These are phyloP conservation scores for Telopea speciosissima DNA, from an alignment of 177 flowering plant genomes.

Conservation along the genomic window DNA sequence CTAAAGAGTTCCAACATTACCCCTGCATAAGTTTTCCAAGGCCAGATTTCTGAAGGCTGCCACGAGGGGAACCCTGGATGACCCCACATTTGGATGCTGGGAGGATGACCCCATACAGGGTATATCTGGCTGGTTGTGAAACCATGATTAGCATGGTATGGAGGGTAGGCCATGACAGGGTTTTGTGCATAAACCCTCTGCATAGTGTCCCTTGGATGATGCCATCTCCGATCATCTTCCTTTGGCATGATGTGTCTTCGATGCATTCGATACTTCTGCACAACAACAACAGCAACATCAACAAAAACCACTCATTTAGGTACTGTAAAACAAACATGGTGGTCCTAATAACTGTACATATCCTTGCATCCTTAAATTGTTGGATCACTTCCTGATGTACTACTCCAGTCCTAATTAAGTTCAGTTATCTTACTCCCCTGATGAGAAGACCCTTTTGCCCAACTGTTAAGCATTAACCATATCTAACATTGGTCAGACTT, in stretches of 20 bases:
- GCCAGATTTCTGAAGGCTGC: slow-evolving; percentile 54
- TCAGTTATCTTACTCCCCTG: not conserved
- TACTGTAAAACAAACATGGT: not conserved
- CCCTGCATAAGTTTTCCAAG: slow-evolving; percentile 50
- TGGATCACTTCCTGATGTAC: not conserved
- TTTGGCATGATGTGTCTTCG: slow-evolving; percentile 66
- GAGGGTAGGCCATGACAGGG: slow-evolving; percentile 65
- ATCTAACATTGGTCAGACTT: not conserved
- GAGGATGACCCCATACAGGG: slow-evolving; percentile 61
- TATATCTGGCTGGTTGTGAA: slow-evolving; percentile 30
- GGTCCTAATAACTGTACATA: not conserved
- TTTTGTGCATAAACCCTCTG: slow-evolving; percentile 40
- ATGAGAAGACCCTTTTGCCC: not conserved
- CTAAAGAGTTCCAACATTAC: slow-evolving; percentile 23
- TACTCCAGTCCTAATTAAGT: not conserved
- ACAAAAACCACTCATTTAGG: not conserved
- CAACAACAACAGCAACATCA: not conserved
- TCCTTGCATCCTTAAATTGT: not conserved
- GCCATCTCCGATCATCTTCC: slow-evolving; percentile 57
- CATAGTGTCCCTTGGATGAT: slow-evolving; percentile 36
- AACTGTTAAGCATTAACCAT: not conserved
- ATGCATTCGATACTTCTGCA: slow-evolving; percentile 80
- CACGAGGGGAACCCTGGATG: slow-evolving; percentile 43
- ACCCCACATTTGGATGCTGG: slow-evolving; percentile 44
- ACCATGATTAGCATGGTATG: slow-evolving; percentile 36